Percentiles rank a stretch among this genome's conserved stretches.
These are phyloP conservation scores for Prunus yedoensis DNA, from an alignment of 331 rosid genomes.

Conservation along the genomic window DNA sequence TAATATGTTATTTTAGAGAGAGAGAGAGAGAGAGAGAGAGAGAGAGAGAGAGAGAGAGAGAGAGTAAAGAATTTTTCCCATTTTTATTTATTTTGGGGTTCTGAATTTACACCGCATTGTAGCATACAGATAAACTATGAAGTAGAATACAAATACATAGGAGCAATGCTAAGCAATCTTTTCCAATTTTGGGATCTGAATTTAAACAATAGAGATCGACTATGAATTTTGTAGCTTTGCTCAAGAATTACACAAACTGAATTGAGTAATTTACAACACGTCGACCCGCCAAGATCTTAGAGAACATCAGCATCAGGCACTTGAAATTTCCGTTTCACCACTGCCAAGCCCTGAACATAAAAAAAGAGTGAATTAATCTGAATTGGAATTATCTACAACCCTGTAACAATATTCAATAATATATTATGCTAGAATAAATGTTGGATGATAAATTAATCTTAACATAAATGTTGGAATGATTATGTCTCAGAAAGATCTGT, in stretches of 20 bases:
- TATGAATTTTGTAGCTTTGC: neutral
- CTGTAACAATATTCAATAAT: neutral
- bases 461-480: no score
- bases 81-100: neutral
- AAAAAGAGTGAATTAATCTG: slow-evolving; percentile 20
- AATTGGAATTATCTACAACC: neutral
- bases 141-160: neutral
- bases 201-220: neutral
- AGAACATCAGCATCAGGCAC: slow-evolving; percentile 34
- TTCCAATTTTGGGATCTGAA: neutral
- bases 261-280: neutral
- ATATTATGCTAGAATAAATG: neutral
- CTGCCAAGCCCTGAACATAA: slow-evolving; percentile 33
- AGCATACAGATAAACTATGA: neutral
- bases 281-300: slow-evolving; percentile 18
- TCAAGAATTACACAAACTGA: neutral
- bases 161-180: slow-evolving; percentile 1
- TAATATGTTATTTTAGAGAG: no score
- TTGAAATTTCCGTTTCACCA: slow-evolving; percentile 26
- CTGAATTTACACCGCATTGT: neutral
- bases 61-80: no score
- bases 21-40: no score
- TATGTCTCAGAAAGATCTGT: neutral
- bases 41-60: no score
- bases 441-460: neutral